Evolutionary conservation across 495 filamentous ascomycete species (phyloP).

Genomic region (Podospora sp.): DNA sequence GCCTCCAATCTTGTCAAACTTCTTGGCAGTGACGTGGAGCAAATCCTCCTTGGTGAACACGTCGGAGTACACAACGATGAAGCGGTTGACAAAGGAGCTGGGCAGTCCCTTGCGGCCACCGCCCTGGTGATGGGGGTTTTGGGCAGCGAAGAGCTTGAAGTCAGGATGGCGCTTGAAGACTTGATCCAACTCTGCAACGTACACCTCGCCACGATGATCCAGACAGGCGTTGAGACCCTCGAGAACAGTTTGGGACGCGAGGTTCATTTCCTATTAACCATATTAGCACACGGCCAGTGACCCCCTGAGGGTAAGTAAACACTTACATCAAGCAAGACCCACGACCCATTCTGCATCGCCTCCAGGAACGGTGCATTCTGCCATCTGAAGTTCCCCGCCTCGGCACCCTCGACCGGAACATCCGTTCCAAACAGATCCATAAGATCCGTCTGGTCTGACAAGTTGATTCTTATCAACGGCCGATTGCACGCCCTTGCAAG

Average conservation of each 20-base stretch:
- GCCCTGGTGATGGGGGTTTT: constrained; percentile 97
- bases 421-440: constrained; percentile 98
- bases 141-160: constrained; percentile 92
- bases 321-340: constrained; percentile 80
- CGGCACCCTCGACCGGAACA: constrained; percentile 86
- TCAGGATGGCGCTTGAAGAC: constrained; percentile 86
- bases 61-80: constrained; percentile 96
- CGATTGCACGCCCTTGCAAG: constrained; percentile 76
- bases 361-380: constrained; percentile 91
- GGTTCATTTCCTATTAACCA: constrained; percentile 76
- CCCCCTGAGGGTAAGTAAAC: background rate
- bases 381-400: constrained; percentile 89
- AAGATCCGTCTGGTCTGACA: constrained; percentile 96
- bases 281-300: background rate
- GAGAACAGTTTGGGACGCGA: constrained; percentile 94
- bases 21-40: constrained; percentile 73
- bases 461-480: constrained; percentile 87
- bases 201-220: constrained; percentile 95
- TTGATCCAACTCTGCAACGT: constrained; percentile 90
- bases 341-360: constrained; percentile 94
- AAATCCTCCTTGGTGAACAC: constrained; percentile 80
- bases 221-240: constrained; percentile 97
- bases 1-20: constrained; percentile 64
- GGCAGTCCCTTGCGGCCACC: constrained; percentile 95
- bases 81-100: constrained; percentile 94